These are phyloP conservation scores for Cladobotryum mycophilum DNA, from an alignment of 2,329 filamentous ascomycete species.

Conservation along the genomic window DNA sequence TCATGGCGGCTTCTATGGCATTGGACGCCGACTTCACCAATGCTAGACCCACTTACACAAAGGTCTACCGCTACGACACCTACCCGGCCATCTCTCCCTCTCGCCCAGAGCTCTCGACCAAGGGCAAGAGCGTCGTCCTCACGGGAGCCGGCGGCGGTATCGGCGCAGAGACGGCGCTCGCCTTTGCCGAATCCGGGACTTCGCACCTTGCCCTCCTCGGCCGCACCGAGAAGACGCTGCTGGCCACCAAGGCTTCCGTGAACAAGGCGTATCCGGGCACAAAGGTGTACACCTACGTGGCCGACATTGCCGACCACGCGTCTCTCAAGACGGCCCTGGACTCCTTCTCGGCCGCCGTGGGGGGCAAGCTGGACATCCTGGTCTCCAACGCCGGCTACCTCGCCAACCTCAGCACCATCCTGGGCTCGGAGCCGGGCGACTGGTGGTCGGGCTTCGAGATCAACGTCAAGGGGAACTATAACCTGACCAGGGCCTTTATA, in stretches of 20 bases:
- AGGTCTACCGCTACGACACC: constrained; percentile 13
- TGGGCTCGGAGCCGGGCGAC: constrained; percentile 15
- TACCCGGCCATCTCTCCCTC: constrained; percentile 28
- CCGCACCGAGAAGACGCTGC: constrained; percentile 28
- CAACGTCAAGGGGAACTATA: constrained; percentile 25
- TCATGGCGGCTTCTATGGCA: too few species aligned
- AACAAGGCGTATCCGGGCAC: constrained; percentile 41
- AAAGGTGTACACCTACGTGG: constrained; percentile 31
- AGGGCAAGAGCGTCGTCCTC: constrained; percentile 49
- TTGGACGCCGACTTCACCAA: background rate
- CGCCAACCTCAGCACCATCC: constrained; percentile 11
- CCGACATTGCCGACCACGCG: constrained; percentile 25
- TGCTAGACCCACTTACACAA: constrained; percentile 6
- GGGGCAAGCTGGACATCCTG: constrained; percentile 31
- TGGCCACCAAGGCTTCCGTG: constrained; percentile 33
- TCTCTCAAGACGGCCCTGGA: constrained; percentile 13
- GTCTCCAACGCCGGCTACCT: constrained; percentile 27
- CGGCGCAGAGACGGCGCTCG: constrained; percentile 55
- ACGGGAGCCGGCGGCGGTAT: constrained; percentile 59
- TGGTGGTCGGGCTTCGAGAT: constrained; percentile 24
- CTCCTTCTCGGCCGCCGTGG: constrained; percentile 15
- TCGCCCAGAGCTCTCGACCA: constrained; percentile 31
- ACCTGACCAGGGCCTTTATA: constrained; percentile 23
- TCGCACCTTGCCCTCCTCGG: constrained; percentile 34
- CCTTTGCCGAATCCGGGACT: constrained; percentile 42